These are phyloP conservation scores for Babesia ovata DNA, from an alignment of 169 alveolate species.

Conservation along the genomic window DNA sequence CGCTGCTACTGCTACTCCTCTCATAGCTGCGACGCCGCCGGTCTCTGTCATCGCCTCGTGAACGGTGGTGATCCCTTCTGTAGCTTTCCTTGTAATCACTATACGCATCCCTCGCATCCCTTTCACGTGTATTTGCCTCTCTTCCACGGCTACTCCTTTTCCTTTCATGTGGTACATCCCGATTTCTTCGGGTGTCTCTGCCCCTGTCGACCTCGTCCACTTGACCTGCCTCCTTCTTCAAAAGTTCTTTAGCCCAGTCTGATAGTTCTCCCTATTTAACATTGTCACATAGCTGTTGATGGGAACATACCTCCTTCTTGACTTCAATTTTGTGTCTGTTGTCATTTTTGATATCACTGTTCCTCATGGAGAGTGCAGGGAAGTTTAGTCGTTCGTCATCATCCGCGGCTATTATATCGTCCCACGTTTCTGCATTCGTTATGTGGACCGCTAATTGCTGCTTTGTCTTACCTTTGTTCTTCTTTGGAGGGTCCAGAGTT, in stretches of 20 bases:
- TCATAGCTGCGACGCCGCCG: not conserved
- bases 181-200: not conserved
- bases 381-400: slow-evolving; percentile 50
- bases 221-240: slow-evolving; percentile 37
- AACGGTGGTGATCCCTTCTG: not conserved
- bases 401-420: slow-evolving; percentile 30
- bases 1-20: not conserved
- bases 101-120: not conserved
- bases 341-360: slow-evolving; percentile 21
- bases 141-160: not conserved
- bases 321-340: slow-evolving; percentile 16
- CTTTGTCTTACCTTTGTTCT: not conserved
- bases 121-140: not conserved
- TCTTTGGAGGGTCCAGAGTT: slow-evolving; percentile 44
- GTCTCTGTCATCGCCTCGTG: not conserved
- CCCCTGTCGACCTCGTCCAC: slow-evolving; percentile 1
- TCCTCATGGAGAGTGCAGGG: slow-evolving; percentile 65
- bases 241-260: slow-evolving; percentile 59
- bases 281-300: not conserved
- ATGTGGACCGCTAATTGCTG: no score
- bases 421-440: slow-evolving; percentile 40
- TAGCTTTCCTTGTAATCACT: not conserved
- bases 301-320: slow-evolving; percentile 21
- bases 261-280: slow-evolving; percentile 51
- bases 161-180: not conserved